A percentile compares a stretch with the other conserved stretches of the same genome.
Conservation (phyloP, 2,329 filamentous ascomycete genomes). For the Cladosporium sp. region DNA sequence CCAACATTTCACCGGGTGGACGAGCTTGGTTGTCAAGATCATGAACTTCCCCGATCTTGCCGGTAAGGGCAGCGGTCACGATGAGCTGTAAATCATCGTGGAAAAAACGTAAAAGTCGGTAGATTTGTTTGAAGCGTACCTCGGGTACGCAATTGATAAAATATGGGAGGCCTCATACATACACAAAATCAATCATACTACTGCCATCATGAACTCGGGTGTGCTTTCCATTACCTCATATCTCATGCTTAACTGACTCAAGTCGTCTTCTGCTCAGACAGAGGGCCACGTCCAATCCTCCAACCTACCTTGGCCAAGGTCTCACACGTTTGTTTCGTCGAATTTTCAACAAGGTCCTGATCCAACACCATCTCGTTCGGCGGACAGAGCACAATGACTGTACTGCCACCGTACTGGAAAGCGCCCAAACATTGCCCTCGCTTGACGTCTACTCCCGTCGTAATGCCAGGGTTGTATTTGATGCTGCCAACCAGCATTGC, state of each 20-base stretch:
- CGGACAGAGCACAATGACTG: conserved; percentile 39
- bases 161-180: background rate
- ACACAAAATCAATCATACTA: background rate
- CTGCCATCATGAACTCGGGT: background rate
- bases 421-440: conserved; percentile 39
- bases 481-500: conserved; percentile 44
- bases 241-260: too few relatives aligned
- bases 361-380: conserved; percentile 35
- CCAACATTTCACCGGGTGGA: conserved; percentile 98
- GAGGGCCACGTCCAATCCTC: conserved; percentile 20
- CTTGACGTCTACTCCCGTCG: conserved; percentile 29
- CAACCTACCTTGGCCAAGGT: conserved; percentile 39
- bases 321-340: conserved; percentile 35
- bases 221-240: too few relatives aligned
- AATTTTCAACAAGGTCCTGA: conserved; percentile 38
- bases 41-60: conserved; percentile 83
- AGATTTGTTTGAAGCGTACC: background rate
- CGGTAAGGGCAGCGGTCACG: conserved; percentile 33
- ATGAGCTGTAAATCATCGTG: conserved; percentile 42
- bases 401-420: conserved; percentile 42
- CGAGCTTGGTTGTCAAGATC: conserved; percentile 94
- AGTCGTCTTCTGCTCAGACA: too few relatives aligned
- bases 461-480: conserved; percentile 36
- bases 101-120: background rate
- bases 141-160: background rate